phyloP scores from a whole-genome alignment of 2,329 filamentous ascomycete species.

The Lasiodiplodia sp. region DNA sequence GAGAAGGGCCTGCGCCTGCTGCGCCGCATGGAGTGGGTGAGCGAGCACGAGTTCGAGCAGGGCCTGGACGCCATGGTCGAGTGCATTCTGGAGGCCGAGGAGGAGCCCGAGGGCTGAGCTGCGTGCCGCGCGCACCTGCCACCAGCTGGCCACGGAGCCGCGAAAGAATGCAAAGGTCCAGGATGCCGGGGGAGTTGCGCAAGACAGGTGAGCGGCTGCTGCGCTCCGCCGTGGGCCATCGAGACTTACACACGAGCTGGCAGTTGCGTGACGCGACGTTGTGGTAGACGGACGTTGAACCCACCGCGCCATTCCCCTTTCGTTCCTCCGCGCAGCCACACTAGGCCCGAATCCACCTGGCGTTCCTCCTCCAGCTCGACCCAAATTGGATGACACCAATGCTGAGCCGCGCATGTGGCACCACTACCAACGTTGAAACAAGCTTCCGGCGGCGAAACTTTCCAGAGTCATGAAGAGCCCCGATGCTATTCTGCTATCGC shows the following conservation, averaged over 20 bases:
- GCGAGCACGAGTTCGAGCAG: conserved; percentile 22
- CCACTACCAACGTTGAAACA: background rate
- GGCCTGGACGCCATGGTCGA: conserved; percentile 25
- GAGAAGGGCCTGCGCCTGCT: conserved; percentile 20
- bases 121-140: too few species aligned
- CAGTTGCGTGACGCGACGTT: background rate
- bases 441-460: background rate
- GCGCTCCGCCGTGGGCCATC: background rate
- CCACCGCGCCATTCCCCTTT: background rate
- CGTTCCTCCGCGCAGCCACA: background rate
- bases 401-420: too few species aligned
- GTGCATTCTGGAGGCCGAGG: conserved; percentile 21
- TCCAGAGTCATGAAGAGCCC: background rate
- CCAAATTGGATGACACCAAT: background rate
- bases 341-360: conserved; percentile 6
- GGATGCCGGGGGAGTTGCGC: background rate
- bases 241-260: background rate
- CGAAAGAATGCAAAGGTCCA: background rate
- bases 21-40: conserved; percentile 16
- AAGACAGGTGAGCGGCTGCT: background rate
- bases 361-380: background rate
- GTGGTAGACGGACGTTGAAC: background rate
- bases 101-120: conserved; percentile 21
- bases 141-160: background rate
- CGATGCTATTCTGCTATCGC: background rate